These are phyloP conservation scores for Pneumocystis sp. DNA, from an alignment of 1,139 yeast genomes.

Conservation along the genomic window DNA sequence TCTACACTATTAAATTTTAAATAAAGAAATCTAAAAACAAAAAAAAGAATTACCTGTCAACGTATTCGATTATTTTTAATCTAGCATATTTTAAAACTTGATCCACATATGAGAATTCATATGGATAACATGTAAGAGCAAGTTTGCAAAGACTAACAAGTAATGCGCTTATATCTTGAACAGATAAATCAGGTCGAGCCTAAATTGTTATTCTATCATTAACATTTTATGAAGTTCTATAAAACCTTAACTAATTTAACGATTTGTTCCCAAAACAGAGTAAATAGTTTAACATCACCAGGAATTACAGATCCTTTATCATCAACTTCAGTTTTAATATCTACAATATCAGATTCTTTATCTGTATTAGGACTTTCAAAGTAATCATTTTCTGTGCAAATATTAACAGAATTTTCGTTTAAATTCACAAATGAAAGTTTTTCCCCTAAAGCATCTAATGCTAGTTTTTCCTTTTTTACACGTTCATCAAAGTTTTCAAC, in stretches of 20 bases:
- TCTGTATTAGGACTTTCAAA: slow-evolving; percentile 6
- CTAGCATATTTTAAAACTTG: slow-evolving; percentile 44
- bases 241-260: slow-evolving; percentile 37
- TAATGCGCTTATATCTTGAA: slow-evolving; percentile 50
- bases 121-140: slow-evolving; percentile 53
- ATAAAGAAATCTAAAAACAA: slow-evolving; percentile 16
- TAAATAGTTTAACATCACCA: slow-evolving; percentile 11
- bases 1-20: slow-evolving; percentile 9
- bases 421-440: slow-evolving; percentile 1
- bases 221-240: slow-evolving; percentile 44
- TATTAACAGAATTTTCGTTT: slow-evolving; percentile 4
- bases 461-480: slow-evolving; percentile 14
- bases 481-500: slow-evolving; percentile 14
- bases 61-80: slow-evolving; percentile 30
- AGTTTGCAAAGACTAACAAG: slow-evolving; percentile 51
- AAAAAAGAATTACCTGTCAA: slow-evolving; percentile 14
- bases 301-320: slow-evolving; percentile 10
- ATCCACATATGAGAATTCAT: slow-evolving; percentile 46
- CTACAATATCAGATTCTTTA: slow-evolving; percentile 3
- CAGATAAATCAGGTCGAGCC: slow-evolving; percentile 47
- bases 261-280: slow-evolving; percentile 16
- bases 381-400: slow-evolving; percentile 2
- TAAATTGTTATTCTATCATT: slow-evolving; percentile 31
- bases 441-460: slow-evolving; percentile 12
- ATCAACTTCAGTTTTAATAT: slow-evolving; percentile 7